Evolutionary conservation across 2,329 filamentous ascomycete species (phyloP).

Genomic region (Cladophialophora psammophila): DNA sequence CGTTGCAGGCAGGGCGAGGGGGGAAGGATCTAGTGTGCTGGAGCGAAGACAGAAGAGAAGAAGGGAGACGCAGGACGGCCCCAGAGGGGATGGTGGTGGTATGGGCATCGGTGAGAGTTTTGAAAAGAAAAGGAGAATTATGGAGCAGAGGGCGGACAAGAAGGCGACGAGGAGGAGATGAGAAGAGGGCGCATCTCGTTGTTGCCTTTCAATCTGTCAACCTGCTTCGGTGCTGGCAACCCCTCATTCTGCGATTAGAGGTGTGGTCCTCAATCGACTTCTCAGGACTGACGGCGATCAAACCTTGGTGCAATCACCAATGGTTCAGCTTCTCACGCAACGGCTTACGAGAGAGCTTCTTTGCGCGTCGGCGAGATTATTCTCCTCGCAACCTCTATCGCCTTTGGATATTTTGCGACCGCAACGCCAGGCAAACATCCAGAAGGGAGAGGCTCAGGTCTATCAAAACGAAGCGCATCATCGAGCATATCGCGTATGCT

Average conservation of each 20-base stretch:
- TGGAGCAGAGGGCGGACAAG: conserved; percentile 49
- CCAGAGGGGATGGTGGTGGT: conserved; percentile 67
- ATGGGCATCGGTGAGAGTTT: conserved; percentile 76
- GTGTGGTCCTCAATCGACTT: no score
- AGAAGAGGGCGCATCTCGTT: neutral
- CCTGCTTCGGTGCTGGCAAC: neutral
- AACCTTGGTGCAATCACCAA: neutral
- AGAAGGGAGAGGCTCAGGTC: neutral
- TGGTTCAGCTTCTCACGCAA: neutral
- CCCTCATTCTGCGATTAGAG: no score
- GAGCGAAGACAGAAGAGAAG: conserved; percentile 88
- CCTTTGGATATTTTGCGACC: no score
- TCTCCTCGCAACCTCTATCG: neutral
- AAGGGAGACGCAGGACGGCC: conserved; percentile 71
- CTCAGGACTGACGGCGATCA: no score
- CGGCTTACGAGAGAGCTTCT: neutral
- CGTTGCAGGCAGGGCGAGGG: conserved; percentile 66
- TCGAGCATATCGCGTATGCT: no score
- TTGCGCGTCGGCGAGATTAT: neutral
- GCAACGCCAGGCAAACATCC: no score
- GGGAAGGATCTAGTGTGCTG: conserved; percentile 63
- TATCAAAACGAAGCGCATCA: no score
- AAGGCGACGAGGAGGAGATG: conserved; percentile 35
- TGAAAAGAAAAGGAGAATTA: conserved; percentile 67
- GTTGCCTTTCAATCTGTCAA: neutral